A percentile compares a stretch with the other conserved stretches of the same genome.
Evolutionary conservation across 2,329 filamentous ascomycete genomes (phyloP).

Genomic region (Ophiostoma ulmi): DNA sequence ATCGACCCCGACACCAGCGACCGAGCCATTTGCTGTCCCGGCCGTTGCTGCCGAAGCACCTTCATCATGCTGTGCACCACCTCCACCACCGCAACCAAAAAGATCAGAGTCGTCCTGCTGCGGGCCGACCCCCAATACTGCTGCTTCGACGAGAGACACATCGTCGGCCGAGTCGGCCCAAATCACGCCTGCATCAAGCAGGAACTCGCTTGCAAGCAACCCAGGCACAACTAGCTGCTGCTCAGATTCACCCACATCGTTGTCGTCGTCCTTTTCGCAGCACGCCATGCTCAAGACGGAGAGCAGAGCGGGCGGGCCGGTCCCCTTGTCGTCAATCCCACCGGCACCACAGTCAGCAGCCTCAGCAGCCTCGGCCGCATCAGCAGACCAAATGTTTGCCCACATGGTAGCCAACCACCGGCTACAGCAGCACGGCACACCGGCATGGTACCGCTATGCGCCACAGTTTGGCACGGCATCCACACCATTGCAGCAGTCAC

Average conservation of each 20-base stretch:
- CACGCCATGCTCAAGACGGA: constrained; percentile 20
- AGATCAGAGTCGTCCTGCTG: constrained; percentile 2
- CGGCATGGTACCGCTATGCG: constrained; percentile 26
- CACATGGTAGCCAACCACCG: constrained; percentile 7
- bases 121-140: background rate
- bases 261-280: constrained; percentile 20
- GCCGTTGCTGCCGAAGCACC: background rate
- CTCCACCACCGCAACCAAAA: constrained; percentile 18
- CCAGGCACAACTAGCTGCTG: constrained; percentile 12
- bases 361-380: background rate
- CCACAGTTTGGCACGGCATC: constrained; percentile 27
- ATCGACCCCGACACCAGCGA: background rate
- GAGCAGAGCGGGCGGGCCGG: background rate
- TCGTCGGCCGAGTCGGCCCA: constrained; percentile 16
- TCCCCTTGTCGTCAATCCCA: constrained; percentile 15
- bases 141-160: background rate
- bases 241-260: constrained; percentile 19
- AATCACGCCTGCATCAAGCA: constrained; percentile 27
- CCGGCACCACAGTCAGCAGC: background rate
- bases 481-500: constrained; percentile 27
- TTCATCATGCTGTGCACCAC: constrained; percentile 24
- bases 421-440: constrained; percentile 16
- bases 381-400: constrained; percentile 8
- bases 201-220: constrained; percentile 22
- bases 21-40: background rate